Base-by-base conservation (phyloP, 2,329 filamentous ascomycete species). In the Aspergillus oerlinghausenensis region DNA sequence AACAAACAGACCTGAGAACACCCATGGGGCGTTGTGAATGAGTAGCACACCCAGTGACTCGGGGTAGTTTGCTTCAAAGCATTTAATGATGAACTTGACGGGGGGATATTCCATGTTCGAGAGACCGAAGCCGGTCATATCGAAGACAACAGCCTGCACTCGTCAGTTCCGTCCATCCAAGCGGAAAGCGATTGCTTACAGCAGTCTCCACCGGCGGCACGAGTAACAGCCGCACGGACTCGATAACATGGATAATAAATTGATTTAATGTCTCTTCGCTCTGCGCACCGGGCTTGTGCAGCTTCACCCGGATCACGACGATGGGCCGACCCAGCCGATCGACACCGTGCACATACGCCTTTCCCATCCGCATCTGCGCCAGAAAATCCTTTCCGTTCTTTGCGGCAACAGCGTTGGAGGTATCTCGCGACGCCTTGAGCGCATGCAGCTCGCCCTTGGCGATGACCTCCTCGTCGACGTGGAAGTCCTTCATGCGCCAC, bases 71-170 rank as follows among this genome's bases (percentile, higher is more conserved):
- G 93, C 93, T 78, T 97, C 93, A 70, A 97, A 97, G 73, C 92
- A 96, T 75, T 95, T 94, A 74, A 97, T 96, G 86, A 97, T 96
- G 77, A 97, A 97, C 69, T 96, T 97, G 53, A 99, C 90, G 0
- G 94, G 93, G 0, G 89, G 86, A 73, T 97, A 97, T 75, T 99
- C 94, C 94, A 97, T 97, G 75, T 99, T 97, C 11, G 92, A 89
- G 77, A 97, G 82, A 10, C 88, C 89, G 72, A 97, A 97, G 51
- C 87, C 86, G 2, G 90, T 95, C 90, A 97, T 92, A 71, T 99
- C 93, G 68, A 99, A 97, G 38, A 97, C 77, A 60, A 97, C 84
- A 29, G 89, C 92, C 90, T 95, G 29, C 42, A 2, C 40, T 35
- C 1, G 23, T 58, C 9, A 23, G 7, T 57, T 7, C 3, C 8